phyloP scores from a whole-genome alignment of 2,329 filamentous ascomycete species.

The Diaporthe sp. region DNA sequence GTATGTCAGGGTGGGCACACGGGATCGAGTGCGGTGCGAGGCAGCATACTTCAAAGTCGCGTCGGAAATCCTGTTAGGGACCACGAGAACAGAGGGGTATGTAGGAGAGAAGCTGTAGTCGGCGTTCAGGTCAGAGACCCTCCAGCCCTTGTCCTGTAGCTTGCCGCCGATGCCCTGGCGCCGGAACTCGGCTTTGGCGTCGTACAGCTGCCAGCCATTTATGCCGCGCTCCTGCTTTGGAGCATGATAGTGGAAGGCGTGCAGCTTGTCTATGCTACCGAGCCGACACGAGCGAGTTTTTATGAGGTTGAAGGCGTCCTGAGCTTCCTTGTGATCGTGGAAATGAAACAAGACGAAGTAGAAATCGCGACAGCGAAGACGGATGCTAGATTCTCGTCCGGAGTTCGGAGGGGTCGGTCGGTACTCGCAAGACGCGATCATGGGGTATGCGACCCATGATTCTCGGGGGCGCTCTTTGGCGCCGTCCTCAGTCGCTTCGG shows the following conservation, averaged over 20 bases:
- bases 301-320: conserved; percentile 90
- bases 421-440: conserved; percentile 85
- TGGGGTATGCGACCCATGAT: conserved; percentile 94
- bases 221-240: conserved; percentile 77
- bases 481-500: conserved; percentile 34
- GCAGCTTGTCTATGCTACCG: conserved; percentile 86
- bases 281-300: conserved; percentile 84
- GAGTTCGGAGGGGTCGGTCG: conserved; percentile 79
- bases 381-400: conserved; percentile 82
- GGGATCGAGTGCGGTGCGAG: conserved; percentile 86
- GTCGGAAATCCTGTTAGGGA: conserved; percentile 93
- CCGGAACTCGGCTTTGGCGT: conserved; percentile 86
- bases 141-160: conserved; percentile 83
- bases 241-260: conserved; percentile 89
- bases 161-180: conserved; percentile 90
- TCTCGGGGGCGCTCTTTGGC: conserved; percentile 62
- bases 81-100: conserved; percentile 86
- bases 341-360: conserved; percentile 95
- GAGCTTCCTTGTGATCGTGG: conserved; percentile 76
- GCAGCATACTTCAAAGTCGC: conserved; percentile 95
- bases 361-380: conserved; percentile 92
- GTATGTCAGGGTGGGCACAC: conserved; percentile 92
- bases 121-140: conserved; percentile 88
- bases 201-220: conserved; percentile 87
- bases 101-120: conserved; percentile 94